A percentile compares a stretch with the other conserved stretches of the same genome.
Evolutionary conservation across 2,329 filamentous ascomycete genomes (phyloP).

Genomic region (Celoporthe dispersa): DNA sequence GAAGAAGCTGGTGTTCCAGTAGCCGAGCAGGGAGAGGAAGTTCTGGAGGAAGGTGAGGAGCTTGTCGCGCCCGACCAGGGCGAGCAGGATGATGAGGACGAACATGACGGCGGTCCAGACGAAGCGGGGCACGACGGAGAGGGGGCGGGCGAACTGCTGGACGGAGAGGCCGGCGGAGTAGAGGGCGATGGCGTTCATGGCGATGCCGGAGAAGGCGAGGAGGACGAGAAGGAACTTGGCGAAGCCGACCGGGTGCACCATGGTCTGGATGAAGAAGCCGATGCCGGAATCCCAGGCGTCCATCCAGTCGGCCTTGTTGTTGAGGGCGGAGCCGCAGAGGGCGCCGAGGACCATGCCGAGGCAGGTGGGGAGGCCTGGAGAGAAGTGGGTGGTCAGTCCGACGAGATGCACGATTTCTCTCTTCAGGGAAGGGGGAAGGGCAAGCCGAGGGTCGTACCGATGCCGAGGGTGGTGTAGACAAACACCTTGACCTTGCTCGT

Average conservation of each 20-base stretch:
- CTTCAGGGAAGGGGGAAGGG: background rate
- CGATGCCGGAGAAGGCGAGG: conserved; percentile 47
- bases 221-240: conserved; percentile 48
- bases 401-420: background rate
- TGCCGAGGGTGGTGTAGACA: conserved; percentile 51
- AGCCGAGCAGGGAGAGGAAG: conserved; percentile 53
- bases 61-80: conserved; percentile 48
- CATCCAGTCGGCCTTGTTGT: conserved; percentile 45
- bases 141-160: conserved; percentile 48
- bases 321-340: conserved; percentile 48
- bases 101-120: conserved; percentile 54
- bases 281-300: conserved; percentile 46
- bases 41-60: conserved; percentile 50
- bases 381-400: background rate
- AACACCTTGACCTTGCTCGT: conserved; percentile 52
- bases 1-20: conserved; percentile 55
- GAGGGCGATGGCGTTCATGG: conserved; percentile 51
- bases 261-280: conserved; percentile 49
- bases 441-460: conserved; percentile 35
- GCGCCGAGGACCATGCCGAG: conserved; percentile 53
- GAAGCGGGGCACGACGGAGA: conserved; percentile 49
- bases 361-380: conserved; percentile 46
- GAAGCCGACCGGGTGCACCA: conserved; percentile 50
- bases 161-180: conserved; percentile 44
- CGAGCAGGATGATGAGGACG: conserved; percentile 48